These are phyloP conservation scores for Aegilops longissima DNA, from an alignment of 176 grass and related monocot species.

Conservation along the genomic window DNA sequence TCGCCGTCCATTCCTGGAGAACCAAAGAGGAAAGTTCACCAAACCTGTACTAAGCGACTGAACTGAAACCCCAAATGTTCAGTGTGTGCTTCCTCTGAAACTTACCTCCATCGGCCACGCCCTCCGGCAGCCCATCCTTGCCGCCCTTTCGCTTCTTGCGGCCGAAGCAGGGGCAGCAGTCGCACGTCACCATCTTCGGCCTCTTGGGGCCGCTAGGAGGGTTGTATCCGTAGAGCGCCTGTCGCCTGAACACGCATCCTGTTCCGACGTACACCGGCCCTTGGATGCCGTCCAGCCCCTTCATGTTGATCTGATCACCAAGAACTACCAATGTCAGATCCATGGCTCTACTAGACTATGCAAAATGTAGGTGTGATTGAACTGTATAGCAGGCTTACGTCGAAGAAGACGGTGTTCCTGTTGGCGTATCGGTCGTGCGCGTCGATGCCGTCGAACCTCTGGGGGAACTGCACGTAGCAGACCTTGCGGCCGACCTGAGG, in stretches of 20 bases:
- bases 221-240: constrained; percentile 98
- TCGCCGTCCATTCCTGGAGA: constrained; percentile 60
- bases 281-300: constrained; percentile 94
- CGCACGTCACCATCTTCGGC: constrained; percentile 95
- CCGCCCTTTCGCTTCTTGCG: constrained; percentile 79
- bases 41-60: not conserved
- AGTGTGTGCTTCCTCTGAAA: not conserved
- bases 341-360: not conserved
- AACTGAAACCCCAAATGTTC: not conserved
- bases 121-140: constrained; percentile 63
- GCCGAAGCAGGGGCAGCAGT: constrained; percentile 96
- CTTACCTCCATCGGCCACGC: constrained; percentile 48
- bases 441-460: constrained; percentile 98
- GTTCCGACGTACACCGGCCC: constrained; percentile 95
- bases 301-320: constrained; percentile 90
- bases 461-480: constrained; percentile 98
- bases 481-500: constrained; percentile 81
- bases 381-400: constrained; percentile 40
- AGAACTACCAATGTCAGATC: not conserved
- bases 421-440: constrained; percentile 86
- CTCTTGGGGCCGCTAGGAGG: constrained; percentile 88
- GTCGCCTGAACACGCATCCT: constrained; percentile 90
- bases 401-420: constrained; percentile 98
- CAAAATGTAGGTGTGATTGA: not conserved
- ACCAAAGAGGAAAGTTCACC: not conserved